Conservation (phyloP, 768 basidiomycete genomes). For the Tulasnella sp. region DNA sequence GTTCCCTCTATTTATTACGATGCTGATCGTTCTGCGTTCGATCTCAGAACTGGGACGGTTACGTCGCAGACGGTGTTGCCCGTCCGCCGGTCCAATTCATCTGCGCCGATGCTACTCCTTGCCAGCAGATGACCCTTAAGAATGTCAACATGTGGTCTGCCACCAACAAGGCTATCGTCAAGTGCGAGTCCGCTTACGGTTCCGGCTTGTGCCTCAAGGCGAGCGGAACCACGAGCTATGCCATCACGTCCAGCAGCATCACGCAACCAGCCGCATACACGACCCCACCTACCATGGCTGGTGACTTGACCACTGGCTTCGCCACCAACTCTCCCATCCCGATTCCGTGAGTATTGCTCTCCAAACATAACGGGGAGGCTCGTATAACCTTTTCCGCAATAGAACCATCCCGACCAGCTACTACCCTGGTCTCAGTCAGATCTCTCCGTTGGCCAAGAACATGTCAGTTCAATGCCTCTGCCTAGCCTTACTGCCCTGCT, state of each 20-base stretch:
- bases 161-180: constrained; percentile 20
- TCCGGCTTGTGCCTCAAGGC: constrained; percentile 21
- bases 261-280: constrained; percentile 23
- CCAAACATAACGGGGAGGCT: neutral
- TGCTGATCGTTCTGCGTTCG: neutral
- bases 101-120: constrained; percentile 3
- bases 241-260: constrained; percentile 15
- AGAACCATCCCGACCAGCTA: constrained; percentile 12
- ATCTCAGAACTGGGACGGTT: neutral
- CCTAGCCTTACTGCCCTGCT: neutral
- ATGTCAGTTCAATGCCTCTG: neutral
- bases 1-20: neutral
- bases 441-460: neutral
- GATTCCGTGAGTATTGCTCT: constrained; percentile 7
- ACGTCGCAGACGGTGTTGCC: neutral
- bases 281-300: constrained; percentile 21
- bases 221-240: constrained; percentile 20
- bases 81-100: constrained; percentile 2
- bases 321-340: constrained; percentile 9
- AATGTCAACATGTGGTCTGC: constrained; percentile 25
- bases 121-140: constrained; percentile 19
- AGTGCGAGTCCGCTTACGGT: constrained; percentile 25
- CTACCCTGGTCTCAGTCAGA: constrained; percentile 9
- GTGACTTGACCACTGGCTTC: constrained; percentile 10
- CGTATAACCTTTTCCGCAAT: neutral